Evolutionary conservation across 257 asterid species (phyloP).

Genomic region (Solanum virginianum): DNA sequence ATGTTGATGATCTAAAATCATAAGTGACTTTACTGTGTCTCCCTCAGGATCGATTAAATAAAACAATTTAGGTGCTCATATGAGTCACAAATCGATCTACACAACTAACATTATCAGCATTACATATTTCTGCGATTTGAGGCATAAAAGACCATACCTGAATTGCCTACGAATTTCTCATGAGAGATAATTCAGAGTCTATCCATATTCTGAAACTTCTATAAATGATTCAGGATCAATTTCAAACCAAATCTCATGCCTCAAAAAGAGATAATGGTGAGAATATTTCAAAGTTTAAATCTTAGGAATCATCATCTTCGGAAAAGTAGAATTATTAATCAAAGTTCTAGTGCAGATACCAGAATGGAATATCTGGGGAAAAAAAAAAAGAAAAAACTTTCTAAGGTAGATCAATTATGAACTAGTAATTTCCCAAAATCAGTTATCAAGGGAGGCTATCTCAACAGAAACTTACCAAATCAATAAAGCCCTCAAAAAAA

Average conservation of each 20-base stretch:
- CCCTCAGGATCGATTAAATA: background rate
- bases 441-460: background rate
- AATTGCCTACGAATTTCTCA: background rate
- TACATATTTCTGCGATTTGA: background rate
- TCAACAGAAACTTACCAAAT: background rate
- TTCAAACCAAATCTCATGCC: background rate
- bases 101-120: background rate
- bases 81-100: background rate
- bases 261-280: background rate
- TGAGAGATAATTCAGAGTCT: background rate
- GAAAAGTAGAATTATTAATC: background rate
- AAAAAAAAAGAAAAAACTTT: background rate
- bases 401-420: background rate
- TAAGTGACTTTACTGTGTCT: background rate
- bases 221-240: background rate
- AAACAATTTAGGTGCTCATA: background rate
- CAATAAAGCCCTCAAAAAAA: background rate
- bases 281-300: background rate
- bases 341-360: background rate
- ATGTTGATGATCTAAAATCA: background rate
- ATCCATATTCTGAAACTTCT: background rate
- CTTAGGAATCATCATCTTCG: background rate
- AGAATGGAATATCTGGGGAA: background rate
- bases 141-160: background rate
- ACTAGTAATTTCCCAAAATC: background rate